Evolutionary conservation across 2,329 filamentous ascomycete genomes (phyloP).

Genomic region (Curvularia verruculosa): DNA sequence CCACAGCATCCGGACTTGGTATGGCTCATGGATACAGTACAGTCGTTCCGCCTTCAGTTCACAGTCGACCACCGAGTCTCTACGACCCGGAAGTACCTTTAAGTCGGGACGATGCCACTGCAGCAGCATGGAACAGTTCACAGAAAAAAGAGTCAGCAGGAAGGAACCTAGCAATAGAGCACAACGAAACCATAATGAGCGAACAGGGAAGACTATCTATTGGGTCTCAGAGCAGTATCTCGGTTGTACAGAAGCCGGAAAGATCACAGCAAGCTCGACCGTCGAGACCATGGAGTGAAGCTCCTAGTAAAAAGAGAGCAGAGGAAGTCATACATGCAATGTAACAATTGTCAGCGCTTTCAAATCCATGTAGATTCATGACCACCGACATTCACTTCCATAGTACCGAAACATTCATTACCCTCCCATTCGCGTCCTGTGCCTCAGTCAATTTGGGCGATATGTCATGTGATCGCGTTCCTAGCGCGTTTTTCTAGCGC

Average conservation of each 20-base stretch:
- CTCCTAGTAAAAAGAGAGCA: constrained; percentile 11
- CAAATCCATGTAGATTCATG: background rate
- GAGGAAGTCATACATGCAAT: constrained; percentile 18
- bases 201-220: constrained; percentile 9
- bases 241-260: constrained; percentile 26
- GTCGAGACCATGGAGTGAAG: constrained; percentile 40
- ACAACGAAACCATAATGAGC: constrained; percentile 27
- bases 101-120: constrained; percentile 8
- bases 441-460: background rate
- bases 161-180: constrained; percentile 17
- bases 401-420: background rate
- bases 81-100: constrained; percentile 30
- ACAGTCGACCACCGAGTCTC: constrained; percentile 30
- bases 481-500: constrained; percentile 24
- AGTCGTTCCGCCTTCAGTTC: constrained; percentile 17
- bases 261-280: constrained; percentile 26
- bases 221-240: constrained; percentile 18
- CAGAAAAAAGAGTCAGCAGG: constrained; percentile 20
- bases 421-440: background rate
- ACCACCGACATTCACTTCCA: constrained; percentile 2
- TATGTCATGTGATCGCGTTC: constrained; percentile 21
- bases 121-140: constrained; percentile 21
- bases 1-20: constrained; percentile 38
- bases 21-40: constrained; percentile 35
- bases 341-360: background rate